Conservation (phyloP, 169 alveolate genomes). For the Plasmodium vivax region DNA sequence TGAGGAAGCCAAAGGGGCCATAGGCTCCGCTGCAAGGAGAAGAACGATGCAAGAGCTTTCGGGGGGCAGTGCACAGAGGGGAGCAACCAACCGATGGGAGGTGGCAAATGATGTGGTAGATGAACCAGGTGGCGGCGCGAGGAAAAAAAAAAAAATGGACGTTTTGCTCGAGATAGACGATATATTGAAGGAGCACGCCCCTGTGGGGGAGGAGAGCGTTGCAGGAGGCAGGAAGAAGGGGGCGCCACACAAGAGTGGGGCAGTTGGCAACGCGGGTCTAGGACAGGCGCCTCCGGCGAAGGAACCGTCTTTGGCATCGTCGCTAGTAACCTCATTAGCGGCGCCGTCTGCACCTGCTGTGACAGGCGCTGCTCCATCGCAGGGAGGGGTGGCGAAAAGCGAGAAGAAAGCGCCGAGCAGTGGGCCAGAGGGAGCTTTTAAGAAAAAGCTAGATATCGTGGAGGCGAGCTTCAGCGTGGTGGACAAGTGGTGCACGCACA, state of each 20-base stretch:
- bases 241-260: neutral
- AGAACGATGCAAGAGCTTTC: neutral
- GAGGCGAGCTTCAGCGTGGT: conserved; percentile 47
- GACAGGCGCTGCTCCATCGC: neutral
- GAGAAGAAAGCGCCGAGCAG: neutral
- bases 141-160: neutral
- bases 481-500: conserved; percentile 45
- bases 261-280: neutral
- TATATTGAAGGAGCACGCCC: neutral
- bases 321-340: neutral
- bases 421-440: neutral
- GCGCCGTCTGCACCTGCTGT: neutral
- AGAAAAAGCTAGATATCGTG: conserved; percentile 8
- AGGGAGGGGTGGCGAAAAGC: neutral
- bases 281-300: neutral
- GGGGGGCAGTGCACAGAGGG: neutral
- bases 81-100: neutral
- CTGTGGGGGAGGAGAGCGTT: neutral
- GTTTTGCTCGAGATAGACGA: neutral
- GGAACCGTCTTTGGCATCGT: neutral
- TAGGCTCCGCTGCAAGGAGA: neutral
- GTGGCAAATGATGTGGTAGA: neutral
- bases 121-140: neutral
- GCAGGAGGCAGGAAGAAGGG: neutral
- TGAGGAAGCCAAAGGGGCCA: neutral